Evolutionary conservation across 768 basidiomycete species (phyloP).

Genomic region (Mycena crocata): DNA sequence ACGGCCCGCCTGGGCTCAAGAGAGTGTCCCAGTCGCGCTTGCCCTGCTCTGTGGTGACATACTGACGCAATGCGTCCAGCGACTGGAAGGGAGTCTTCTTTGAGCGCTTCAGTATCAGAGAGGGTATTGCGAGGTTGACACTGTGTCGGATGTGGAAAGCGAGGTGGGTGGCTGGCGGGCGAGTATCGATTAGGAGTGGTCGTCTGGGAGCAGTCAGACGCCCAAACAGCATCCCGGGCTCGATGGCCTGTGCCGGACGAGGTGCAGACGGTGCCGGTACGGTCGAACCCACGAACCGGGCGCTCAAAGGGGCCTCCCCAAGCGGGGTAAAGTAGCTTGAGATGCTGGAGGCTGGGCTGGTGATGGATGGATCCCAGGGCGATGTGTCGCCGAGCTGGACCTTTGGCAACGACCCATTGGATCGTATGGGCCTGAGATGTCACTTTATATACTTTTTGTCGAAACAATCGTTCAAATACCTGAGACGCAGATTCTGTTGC

Average conservation of each 20-base stretch:
- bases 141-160: slow-evolving; percentile 73
- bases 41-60: slow-evolving; percentile 83
- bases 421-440: slow-evolving; percentile 81
- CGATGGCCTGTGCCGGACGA: slow-evolving; percentile 51
- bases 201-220: slow-evolving; percentile 62
- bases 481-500: slow-evolving; percentile 81
- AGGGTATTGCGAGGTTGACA: slow-evolving; percentile 89
- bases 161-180: slow-evolving; percentile 74
- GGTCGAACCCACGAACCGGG: slow-evolving; percentile 41
- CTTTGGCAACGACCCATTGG: slow-evolving; percentile 64
- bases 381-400: slow-evolving; percentile 42
- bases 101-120: slow-evolving; percentile 89
- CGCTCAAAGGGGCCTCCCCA: slow-evolving; percentile 40
- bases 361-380: slow-evolving; percentile 33
- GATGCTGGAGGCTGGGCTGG: slow-evolving; percentile 31
- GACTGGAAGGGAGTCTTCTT: slow-evolving; percentile 77
- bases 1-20: slow-evolving; percentile 60
- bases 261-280: slow-evolving; percentile 33
- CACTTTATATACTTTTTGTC: no score
- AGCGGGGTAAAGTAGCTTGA: slow-evolving; percentile 31
- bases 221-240: slow-evolving; percentile 58
- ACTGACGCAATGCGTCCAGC: slow-evolving; percentile 79
- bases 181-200: slow-evolving; percentile 86
- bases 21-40: slow-evolving; percentile 78
- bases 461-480: no score